Percentiles rank a stretch among this genome's conserved stretches.
Conservation (phyloP, 306 rosid genomes). For the barrel medic (Medicago truncatula) region DNA sequence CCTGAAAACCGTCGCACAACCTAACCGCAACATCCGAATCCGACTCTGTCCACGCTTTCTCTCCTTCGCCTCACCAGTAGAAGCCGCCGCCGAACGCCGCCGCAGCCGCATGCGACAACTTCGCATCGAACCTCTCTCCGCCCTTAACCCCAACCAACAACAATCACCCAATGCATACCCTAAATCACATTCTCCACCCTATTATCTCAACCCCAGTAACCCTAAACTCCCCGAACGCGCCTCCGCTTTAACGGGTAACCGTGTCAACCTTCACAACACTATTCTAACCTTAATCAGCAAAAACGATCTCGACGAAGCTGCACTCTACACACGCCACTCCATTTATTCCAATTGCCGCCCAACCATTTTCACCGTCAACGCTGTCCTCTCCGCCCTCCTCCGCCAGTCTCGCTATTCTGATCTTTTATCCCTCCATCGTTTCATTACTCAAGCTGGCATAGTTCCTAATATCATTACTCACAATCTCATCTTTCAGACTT, state of each 20-base stretch:
- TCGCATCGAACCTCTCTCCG: constrained; percentile 89
- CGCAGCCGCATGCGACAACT: constrained; percentile 85
- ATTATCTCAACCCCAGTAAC: constrained; percentile 74
- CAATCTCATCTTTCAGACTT: constrained; percentile 87
- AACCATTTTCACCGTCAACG: constrained; percentile 84
- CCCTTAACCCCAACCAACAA: constrained; percentile 66
- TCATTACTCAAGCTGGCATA: constrained; percentile 91
- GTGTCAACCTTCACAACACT: constrained; percentile 79
- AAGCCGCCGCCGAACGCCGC: constrained; percentile 97
- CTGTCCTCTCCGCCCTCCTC: constrained; percentile 78
- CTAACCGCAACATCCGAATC: constrained; percentile 34
- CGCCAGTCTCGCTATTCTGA: constrained; percentile 91
- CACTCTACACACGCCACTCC: constrained; percentile 91
- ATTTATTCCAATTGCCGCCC: constrained; percentile 94
- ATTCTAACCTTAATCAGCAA: constrained; percentile 76
- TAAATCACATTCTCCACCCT: constrained; percentile 53
- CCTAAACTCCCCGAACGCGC: constrained; percentile 87
- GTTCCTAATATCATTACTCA: constrained; percentile 84
- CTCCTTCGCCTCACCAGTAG: constrained; percentile 87
- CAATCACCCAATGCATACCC: constrained; percentile 41
- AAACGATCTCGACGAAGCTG: constrained; percentile 92
- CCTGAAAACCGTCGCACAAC: constrained; percentile 54
- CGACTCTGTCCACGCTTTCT: constrained; percentile 59
- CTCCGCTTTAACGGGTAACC: constrained; percentile 78
- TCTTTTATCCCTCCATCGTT: constrained; percentile 87